Percentiles rank a stretch among this genome's conserved stretches.
Conservation (phyloP, 2,329 filamentous ascomycete genomes). For the Aspergillus luchuensis region DNA sequence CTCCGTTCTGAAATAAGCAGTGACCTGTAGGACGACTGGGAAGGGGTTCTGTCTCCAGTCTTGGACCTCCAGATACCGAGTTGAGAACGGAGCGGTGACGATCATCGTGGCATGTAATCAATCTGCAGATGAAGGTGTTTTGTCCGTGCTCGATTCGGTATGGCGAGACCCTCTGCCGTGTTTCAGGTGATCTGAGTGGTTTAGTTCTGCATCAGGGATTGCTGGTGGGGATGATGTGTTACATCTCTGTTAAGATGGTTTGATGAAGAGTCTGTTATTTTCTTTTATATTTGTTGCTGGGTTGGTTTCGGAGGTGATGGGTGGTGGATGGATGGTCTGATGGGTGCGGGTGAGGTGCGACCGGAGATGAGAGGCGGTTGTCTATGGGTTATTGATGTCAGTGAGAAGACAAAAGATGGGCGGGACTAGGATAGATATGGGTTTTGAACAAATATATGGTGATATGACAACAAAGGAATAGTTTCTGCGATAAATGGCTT, state of each 20-base stretch:
- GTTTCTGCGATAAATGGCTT: no score
- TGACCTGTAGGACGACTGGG: background rate
- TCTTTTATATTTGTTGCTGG: background rate
- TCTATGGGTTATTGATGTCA: no score
- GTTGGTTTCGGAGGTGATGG: background rate
- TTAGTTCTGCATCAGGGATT: background rate
- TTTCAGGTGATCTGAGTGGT: background rate
- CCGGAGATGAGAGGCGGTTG: no score
- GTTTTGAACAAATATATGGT: no score
- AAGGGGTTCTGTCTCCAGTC: background rate
- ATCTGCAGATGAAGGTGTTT: constrained; percentile 17
- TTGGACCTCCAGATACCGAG: background rate
- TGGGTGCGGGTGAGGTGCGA: no score
- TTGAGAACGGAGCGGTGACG: background rate
- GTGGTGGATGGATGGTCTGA: no score
- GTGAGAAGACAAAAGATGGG: no score
- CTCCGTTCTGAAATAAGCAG: constrained; percentile 22
- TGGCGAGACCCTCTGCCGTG: constrained; percentile 1
- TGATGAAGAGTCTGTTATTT: background rate
- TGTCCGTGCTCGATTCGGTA: constrained; percentile 21
- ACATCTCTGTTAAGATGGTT: background rate
- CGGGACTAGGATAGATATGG: no score
- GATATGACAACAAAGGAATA: no score
- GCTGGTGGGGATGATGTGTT: background rate
- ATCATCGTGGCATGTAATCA: constrained; percentile 14